Evolutionary conservation across 306 rosid species (phyloP).

Genomic region (Medicago truncatula): MtrunA17r5.0-ANR NC_053044.1:25008001-25008500

Average conservation of each 20-base stretch:
- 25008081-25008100: slow-evolving; percentile 45
- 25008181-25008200: slow-evolving; percentile 47
- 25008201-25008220: slow-evolving; percentile 81
- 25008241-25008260: slow-evolving; percentile 84
- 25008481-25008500: slow-evolving; percentile 61
- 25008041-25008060: slow-evolving; percentile 40
- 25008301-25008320: slow-evolving; percentile 35
- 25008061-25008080: slow-evolving; percentile 44
- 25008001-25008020: not conserved
- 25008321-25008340: slow-evolving; percentile 12
- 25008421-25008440: slow-evolving; percentile 78
- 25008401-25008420: slow-evolving; percentile 58
- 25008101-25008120: slow-evolving; percentile 46
- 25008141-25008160: slow-evolving; percentile 55
- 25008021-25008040: slow-evolving; percentile 35
- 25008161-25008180: slow-evolving; percentile 45
- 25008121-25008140: slow-evolving; percentile 60
- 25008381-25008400: slow-evolving; percentile 79
- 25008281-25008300: slow-evolving; percentile 59
- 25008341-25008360: slow-evolving; percentile 6
- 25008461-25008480: slow-evolving; percentile 60
- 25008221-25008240: slow-evolving; percentile 65
- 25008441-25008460: slow-evolving; percentile 77
- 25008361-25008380: slow-evolving; percentile 45
- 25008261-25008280: slow-evolving; percentile 80